Base-by-base conservation (phyloP, 768 basidiomycete species). In the Suillus alpinus region DNA sequence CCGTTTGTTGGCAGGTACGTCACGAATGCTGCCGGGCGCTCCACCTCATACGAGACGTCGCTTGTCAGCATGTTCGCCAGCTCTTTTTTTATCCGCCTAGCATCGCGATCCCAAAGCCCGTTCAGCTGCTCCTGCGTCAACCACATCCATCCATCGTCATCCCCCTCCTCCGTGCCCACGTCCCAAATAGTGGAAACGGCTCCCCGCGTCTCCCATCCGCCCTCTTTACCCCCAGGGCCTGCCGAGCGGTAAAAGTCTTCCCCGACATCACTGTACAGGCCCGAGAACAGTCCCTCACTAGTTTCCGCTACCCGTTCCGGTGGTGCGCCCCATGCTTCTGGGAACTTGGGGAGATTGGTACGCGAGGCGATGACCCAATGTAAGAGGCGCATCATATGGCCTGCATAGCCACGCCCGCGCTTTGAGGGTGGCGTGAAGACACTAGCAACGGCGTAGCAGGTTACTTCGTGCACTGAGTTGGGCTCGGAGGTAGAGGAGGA, bases 301-400 rank as follows among this genome's bases (percentile, higher is more conserved):
- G 74, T 68, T 1, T 67, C 69, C 2, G 65, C 44, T 6, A 78
- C 72, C 40, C 66, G 65, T 0, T 66, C 62, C 4, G 84, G 84
- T 37, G 81, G 78, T 3, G 69, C 55, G 16, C 83, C 83, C 78
- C 78, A 81, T 34, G 65, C 67, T 0, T 60, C 52, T 6, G 83
- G 82, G 75, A 76, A 78, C 53, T 57, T 53, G 9, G 66, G 75
- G 63, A 75, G 76, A 65, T 63, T 50, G 52, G 56, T 55, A 59
- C 64, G 32, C 13, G 76, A 73, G 6, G 80, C 81, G 40, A 82
- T 70, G 13, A 83, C 78, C 79, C 80, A 83, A 66, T 89, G 86
- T 39, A 89, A 59, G 26, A 89, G 77, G 14, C 80, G 75, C 86
- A 88, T 86, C 86, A 87, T 86, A 62, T 85, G 83, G 12, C 69